Evolutionary conservation across 2,329 filamentous ascomycete species (phyloP), one percentile per base, ranked within the genome.

Genomic region (Venturia effusa): DNA sequence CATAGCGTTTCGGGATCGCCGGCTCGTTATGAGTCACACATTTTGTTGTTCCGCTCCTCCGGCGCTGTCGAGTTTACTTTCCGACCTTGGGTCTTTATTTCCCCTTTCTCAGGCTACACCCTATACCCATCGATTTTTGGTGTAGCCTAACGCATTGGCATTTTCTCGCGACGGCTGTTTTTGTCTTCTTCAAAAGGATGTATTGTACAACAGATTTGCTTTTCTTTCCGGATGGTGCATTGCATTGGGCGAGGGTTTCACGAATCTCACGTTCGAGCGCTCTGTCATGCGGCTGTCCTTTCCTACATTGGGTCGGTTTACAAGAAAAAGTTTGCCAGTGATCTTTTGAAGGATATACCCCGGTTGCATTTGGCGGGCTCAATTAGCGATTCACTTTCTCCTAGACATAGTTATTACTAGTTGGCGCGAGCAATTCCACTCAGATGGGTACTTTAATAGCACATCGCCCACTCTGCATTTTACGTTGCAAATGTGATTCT

Each of bases 261-360:
- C 59, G 59, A 32, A 43, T 60, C 59, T 60, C 59, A 40, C 59
- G 59, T 60, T 60, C 59, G 40, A 60, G 59, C 59, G 59, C 34
- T 41, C 37, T 43, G 59, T 43, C 59, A 60, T 60, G 34, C 59
- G 59, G 55, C 32, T 24, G 37, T n/a, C 43, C 40, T 43, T 41
- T 60, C 59, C 34, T 60, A 34, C 27, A 57, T 41, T 43, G 59
- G 59, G 37, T 43, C 34, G 59, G 59, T 40, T 43, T 60, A 60
- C 59, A 60, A 10, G n/a, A n/a, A 60, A 60, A 60, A 43, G 34
- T 60, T 60, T 32, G 59, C 34, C 40, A 40, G 59, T 40, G 59
- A 40, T 60, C 24, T 30, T 34, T 57, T 57, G 51, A 57, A 39
- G 37, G 59, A 60, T 60, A 60, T 60, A 60, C 59, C 59, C 59